A percentile compares a stretch with the other conserved stretches of the same genome.
These are phyloP conservation scores for Colletotrichum lupini DNA, from an alignment of 2,329 filamentous ascomycete species.

Conservation along the genomic window DNA sequence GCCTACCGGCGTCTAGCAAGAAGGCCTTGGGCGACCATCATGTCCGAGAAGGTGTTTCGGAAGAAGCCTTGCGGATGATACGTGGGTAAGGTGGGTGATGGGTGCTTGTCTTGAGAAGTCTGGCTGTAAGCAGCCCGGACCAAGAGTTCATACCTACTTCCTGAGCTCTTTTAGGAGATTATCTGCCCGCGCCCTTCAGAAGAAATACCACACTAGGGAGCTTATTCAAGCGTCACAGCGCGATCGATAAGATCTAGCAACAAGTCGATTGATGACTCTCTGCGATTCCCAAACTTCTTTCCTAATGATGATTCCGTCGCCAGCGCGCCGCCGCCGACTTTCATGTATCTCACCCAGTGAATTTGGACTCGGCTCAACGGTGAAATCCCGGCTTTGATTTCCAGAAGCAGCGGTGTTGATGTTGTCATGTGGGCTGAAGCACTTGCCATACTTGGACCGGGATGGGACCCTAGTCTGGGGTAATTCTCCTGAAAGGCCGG, in stretches of 20 bases:
- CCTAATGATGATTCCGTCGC: not conserved
- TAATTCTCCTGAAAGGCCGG: constrained; percentile 18
- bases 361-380: not conserved
- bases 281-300: not conserved
- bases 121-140: too few relatives aligned
- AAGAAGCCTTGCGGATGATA: not conserved
- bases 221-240: too few relatives aligned
- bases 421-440: not conserved
- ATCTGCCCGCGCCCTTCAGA: too few relatives aligned
- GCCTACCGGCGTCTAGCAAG: not conserved
- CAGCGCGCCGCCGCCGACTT: not conserved
- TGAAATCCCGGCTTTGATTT: not conserved
- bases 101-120: not conserved
- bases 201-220: too few relatives aligned
- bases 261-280: not conserved
- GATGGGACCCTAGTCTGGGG: constrained; percentile 20
- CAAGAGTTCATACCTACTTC: too few relatives aligned
- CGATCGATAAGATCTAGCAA: not conserved
- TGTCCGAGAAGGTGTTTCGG: not conserved
- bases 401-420: not conserved
- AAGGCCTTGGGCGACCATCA: not conserved
- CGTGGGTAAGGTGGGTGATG: not conserved
- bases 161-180: too few relatives aligned
- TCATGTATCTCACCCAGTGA: not conserved
- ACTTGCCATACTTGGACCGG: not conserved